These are phyloP conservation scores for Colletotrichum sp. DNA, from an alignment of 2,329 filamentous ascomycete species.

Conservation along the genomic window DNA sequence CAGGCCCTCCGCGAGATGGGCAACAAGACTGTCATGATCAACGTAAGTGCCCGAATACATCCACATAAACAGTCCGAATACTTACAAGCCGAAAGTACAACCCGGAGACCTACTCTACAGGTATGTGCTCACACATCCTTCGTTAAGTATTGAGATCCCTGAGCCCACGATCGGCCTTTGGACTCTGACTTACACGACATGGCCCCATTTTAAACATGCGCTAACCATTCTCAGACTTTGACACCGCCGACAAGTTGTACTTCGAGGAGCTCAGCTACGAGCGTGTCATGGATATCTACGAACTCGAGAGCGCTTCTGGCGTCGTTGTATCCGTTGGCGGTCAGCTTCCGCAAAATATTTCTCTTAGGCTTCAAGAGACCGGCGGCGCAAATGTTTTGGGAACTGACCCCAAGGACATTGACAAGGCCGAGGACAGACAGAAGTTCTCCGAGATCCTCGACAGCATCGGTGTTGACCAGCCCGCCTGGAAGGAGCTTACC, in stretches of 20 bases:
- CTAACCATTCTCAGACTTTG: conserved; percentile 72
- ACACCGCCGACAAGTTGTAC: conserved; percentile 89
- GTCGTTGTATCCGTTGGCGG: conserved; percentile 96
- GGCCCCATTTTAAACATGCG: background rate
- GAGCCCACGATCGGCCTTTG: background rate
- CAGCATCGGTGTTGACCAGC: conserved; percentile 95
- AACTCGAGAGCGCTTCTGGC: conserved; percentile 83
- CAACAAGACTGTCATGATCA: conserved; percentile 98
- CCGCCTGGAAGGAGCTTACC: conserved; percentile 96
- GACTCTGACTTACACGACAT: background rate
- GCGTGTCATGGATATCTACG: conserved; percentile 98
- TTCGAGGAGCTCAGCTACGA: conserved; percentile 98
- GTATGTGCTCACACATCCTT: background rate
- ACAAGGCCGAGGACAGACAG: conserved; percentile 96
- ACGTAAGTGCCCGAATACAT: conserved; percentile 53
- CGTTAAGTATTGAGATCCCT: background rate
- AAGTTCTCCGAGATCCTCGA: conserved; percentile 98
- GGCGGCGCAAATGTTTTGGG: conserved; percentile 91
- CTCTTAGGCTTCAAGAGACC: conserved; percentile 76
- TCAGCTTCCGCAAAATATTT: conserved; percentile 90
- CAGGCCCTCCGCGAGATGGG: conserved; percentile 83
- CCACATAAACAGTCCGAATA: conserved; percentile 57
- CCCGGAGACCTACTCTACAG: conserved; percentile 68
- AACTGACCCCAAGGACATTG: conserved; percentile 91
- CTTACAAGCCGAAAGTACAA: background rate